These are phyloP conservation scores for Tolypocladium cylindrosporum DNA, from an alignment of 2,329 filamentous ascomycete genomes.

Conservation along the genomic window DNA sequence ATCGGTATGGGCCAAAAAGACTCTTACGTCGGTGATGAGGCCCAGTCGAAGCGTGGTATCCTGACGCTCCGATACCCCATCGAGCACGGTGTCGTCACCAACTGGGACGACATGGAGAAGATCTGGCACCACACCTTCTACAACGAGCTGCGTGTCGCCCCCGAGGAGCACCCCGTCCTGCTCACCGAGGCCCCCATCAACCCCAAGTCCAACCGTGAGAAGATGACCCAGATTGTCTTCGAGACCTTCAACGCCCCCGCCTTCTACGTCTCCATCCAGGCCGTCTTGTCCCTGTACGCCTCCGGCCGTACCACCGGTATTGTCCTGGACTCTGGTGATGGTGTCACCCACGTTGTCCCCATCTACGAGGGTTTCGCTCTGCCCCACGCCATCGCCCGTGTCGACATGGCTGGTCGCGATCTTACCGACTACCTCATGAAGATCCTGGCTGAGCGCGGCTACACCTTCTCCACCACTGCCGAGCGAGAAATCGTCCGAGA, in stretches of 20 bases:
- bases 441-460: slow-evolving; percentile 98
- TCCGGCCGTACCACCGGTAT: slow-evolving; percentile 99
- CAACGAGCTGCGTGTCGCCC: slow-evolving; percentile 99
- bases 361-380: slow-evolving; percentile 99
- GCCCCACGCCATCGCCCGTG: slow-evolving; percentile 98
- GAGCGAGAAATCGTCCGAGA: slow-evolving; percentile 99
- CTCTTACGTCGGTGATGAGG: slow-evolving; percentile 99
- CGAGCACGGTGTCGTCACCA: slow-evolving; percentile 99
- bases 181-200: slow-evolving; percentile 99
- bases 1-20: slow-evolving; percentile 99
- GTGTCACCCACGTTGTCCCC: slow-evolving; percentile 99
- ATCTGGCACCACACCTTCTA: slow-evolving; percentile 99
- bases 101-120: slow-evolving; percentile 99
- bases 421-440: slow-evolving; percentile 99
- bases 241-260: slow-evolving; percentile 99
- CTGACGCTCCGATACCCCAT: slow-evolving; percentile 98
- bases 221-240: slow-evolving; percentile 99
- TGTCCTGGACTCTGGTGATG: slow-evolving; percentile 98
- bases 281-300: slow-evolving; percentile 96
- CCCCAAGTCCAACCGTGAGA: slow-evolving; percentile 99
- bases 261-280: slow-evolving; percentile 99
- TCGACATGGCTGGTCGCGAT: slow-evolving; percentile 99
- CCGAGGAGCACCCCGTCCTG: slow-evolving; percentile 98
- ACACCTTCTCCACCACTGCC: slow-evolving; percentile 99
- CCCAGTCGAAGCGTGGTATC: slow-evolving; percentile 99